Evolutionary conservation across 1,284 basidiomycete genomes (phyloP).

Genomic region (Rhizoctonia solani): DNA sequence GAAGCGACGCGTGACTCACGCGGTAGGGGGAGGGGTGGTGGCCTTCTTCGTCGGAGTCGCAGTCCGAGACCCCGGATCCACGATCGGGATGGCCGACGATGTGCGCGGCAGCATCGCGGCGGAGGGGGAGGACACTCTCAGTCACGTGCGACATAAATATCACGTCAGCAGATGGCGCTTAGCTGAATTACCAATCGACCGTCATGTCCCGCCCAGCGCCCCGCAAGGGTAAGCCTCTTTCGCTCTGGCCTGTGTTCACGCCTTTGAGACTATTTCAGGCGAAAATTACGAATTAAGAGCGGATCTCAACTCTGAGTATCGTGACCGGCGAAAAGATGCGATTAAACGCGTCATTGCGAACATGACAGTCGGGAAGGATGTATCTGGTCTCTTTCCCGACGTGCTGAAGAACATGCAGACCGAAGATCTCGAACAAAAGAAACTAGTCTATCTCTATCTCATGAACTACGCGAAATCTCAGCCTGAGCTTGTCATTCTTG

Average conservation of each 20-base stretch:
- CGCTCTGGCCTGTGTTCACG: neutral
- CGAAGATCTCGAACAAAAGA: conserved; percentile 93
- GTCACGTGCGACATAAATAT: conserved; percentile 18
- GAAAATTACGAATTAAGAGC: conserved; percentile 95
- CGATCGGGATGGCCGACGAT: conserved; percentile 30
- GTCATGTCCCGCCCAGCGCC: conserved; percentile 34
- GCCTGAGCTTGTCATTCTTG: conserved; percentile 95
- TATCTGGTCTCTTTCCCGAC: conserved; percentile 94
- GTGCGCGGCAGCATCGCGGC: conserved; percentile 42
- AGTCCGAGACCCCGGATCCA: conserved; percentile 19
- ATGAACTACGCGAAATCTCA: conserved; percentile 99
- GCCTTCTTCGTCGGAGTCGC: conserved; percentile 7
- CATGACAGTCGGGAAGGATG: conserved; percentile 97
- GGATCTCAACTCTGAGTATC: conserved; percentile 95
- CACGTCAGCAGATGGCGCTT: neutral
- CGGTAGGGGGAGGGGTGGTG: neutral
- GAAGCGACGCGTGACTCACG: neutral
- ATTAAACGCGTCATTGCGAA: conserved; percentile 96
- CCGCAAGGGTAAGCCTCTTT: conserved; percentile 39
- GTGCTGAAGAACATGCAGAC: conserved; percentile 99
- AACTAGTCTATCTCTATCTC: conserved; percentile 96
- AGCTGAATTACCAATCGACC: conserved; percentile 51
- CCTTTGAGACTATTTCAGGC: conserved; percentile 47
- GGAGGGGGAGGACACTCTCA: conserved; percentile 49
- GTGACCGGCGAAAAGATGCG: conserved; percentile 95